Evolutionary conservation across 2,329 filamentous ascomycete species (phyloP).

Genomic region (Colletotrichum cordylinicola): DNA sequence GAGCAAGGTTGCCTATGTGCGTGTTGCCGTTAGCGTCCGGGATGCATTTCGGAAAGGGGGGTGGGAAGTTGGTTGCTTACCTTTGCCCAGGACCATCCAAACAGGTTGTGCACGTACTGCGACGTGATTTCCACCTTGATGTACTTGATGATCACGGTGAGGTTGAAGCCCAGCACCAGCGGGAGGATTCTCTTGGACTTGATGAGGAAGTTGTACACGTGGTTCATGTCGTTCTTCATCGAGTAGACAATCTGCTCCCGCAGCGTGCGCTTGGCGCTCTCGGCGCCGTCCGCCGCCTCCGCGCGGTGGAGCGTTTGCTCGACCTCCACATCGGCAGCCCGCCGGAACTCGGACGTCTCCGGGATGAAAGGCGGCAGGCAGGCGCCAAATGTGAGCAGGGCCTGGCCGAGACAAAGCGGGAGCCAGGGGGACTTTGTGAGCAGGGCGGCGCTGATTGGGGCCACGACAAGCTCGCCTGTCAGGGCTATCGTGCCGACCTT

Average conservation of each 20-base stretch:
- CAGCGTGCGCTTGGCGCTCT: background rate
- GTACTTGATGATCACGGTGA: slow-evolving; percentile 36
- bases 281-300: background rate
- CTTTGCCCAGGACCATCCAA: slow-evolving; percentile 51
- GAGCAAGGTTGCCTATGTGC: slow-evolving; percentile 43
- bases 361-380: slow-evolving; percentile 40
- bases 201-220: slow-evolving; percentile 45
- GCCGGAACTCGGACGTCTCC: slow-evolving; percentile 46
- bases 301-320: slow-evolving; percentile 18
- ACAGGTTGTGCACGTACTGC: slow-evolving; percentile 60
- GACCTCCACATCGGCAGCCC: slow-evolving; percentile 28
- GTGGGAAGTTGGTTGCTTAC: slow-evolving; percentile 26
- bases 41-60: background rate
- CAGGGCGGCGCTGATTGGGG: slow-evolving; percentile 45
- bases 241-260: slow-evolving; percentile 27
- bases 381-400: slow-evolving; percentile 32
- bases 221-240: slow-evolving; percentile 32
- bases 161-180: slow-evolving; percentile 41
- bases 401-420: slow-evolving; percentile 40
- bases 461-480: slow-evolving; percentile 41
- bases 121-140: slow-evolving; percentile 40
- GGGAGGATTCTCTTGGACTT: slow-evolving; percentile 41
- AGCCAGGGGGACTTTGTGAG: slow-evolving; percentile 45
- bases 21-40: background rate
- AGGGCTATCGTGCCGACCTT: slow-evolving; percentile 41